Evolutionary conservation across 2,329 filamentous ascomycete species (phyloP).

Genomic region (Escovopsis sp.): DNA sequence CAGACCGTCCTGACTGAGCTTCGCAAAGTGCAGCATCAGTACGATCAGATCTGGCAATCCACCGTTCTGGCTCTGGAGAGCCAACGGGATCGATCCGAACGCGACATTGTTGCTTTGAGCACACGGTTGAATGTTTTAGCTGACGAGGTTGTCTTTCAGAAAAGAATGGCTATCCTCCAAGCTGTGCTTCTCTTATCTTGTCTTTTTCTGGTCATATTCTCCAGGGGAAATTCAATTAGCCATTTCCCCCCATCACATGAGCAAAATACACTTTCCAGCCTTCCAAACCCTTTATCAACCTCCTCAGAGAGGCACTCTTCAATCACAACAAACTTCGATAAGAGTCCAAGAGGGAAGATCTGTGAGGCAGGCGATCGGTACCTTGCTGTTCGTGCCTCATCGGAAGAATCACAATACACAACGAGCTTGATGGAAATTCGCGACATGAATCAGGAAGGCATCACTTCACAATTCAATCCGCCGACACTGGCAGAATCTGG

Average conservation of each 20-base stretch:
- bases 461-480: background rate
- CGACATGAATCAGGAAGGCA: background rate
- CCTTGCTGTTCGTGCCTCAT: no score
- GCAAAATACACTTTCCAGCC: constrained; percentile 11
- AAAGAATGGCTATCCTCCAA: constrained; percentile 87
- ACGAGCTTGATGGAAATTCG: background rate
- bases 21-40: constrained; percentile 63
- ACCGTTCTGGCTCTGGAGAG: constrained; percentile 84
- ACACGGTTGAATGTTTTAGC: constrained; percentile 72
- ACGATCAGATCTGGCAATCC: constrained; percentile 93
- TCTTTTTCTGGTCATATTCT: constrained; percentile 76
- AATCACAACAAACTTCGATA: no score
- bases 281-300: constrained; percentile 9
- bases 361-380: no score
- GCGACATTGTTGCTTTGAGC: constrained; percentile 71
- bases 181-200: constrained; percentile 76
- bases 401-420: background rate
- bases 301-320: background rate
- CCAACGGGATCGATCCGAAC: constrained; percentile 70
- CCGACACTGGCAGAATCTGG: constrained; percentile 4
- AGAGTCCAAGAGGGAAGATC: no score
- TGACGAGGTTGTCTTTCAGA: constrained; percentile 79
- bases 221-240: constrained; percentile 30
- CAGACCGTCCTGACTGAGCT: constrained; percentile 72
- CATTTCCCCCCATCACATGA: constrained; percentile 18